These are phyloP conservation scores for Microbotryomycetes sp. DNA, from an alignment of 1,284 basidiomycete genomes.

Conservation along the genomic window DNA sequence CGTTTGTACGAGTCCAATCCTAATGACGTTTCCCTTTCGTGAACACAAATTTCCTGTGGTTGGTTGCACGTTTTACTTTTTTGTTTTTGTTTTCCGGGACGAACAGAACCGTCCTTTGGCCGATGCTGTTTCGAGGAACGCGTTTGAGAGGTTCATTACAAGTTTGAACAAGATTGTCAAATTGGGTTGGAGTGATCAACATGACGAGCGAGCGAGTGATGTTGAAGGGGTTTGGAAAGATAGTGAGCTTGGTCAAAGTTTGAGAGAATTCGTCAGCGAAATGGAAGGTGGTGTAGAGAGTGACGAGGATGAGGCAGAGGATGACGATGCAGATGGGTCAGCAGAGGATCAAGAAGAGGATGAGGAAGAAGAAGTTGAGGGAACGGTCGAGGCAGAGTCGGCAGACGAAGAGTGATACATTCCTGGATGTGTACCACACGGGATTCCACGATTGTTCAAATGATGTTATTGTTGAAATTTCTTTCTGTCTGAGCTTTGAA, in stretches of 20 bases:
- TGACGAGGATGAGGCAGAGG: neutral
- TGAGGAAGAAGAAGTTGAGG: neutral
- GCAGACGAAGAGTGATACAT: neutral
- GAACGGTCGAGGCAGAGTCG: neutral
- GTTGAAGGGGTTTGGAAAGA: neutral
- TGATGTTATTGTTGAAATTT: too few species aligned
- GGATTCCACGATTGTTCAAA: too few species aligned
- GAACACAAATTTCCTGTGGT: too few species aligned
- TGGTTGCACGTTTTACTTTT: too few species aligned
- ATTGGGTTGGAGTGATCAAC: constrained; percentile 11
- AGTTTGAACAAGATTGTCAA: constrained; percentile 12
- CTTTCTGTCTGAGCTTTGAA: too few species aligned
- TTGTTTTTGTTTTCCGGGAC: too few species aligned
- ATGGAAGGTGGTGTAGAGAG: neutral
- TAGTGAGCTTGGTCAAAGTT: neutral
- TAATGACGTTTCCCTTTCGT: neutral
- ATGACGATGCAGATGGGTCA: constrained; percentile 1
- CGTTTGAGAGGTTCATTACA: constrained; percentile 45
- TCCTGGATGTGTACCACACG: neutral
- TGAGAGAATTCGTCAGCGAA: constrained; percentile 6
- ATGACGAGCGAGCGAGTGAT: constrained; percentile 13
- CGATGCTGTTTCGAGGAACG: constrained; percentile 62
- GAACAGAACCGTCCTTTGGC: constrained; percentile 61
- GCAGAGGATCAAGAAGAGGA: constrained; percentile 4
- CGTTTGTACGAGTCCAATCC: neutral